A percentile compares a stretch with the other conserved stretches of the same genome.
Evolutionary conservation across 2,329 filamentous ascomycete genomes (phyloP).

Genomic region (Colletotrichum sp.): DNA sequence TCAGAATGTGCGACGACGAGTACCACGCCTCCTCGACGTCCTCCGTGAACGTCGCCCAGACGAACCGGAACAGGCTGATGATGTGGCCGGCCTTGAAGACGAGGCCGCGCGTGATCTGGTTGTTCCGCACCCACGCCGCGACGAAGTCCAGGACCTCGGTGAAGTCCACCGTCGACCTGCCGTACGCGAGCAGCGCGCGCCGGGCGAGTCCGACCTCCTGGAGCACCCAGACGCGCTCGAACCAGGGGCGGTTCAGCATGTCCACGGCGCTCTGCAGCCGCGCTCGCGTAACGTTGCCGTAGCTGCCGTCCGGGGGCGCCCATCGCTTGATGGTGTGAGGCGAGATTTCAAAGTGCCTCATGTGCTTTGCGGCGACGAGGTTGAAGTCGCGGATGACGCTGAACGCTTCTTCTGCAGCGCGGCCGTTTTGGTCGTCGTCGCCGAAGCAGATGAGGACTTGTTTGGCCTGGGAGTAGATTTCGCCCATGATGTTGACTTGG

Average conservation of each 20-base stretch:
- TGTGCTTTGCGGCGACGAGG: not conserved
- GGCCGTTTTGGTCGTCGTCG: not conserved
- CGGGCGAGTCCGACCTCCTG: not conserved
- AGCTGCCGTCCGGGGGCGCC: not conserved
- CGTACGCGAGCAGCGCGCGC: not conserved
- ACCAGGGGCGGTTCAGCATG: not conserved
- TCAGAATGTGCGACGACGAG: not conserved
- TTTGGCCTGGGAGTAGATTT: not conserved
- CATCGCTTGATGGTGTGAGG: not conserved
- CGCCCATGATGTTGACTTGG: not conserved
- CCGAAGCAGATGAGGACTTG: not conserved
- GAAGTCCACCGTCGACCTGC: not conserved
- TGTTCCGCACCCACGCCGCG: not conserved
- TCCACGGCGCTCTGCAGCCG: not conserved
- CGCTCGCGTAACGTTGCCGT: not conserved
- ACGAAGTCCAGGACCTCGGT: not conserved
- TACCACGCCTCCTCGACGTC: not conserved
- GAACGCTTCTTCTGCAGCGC: not conserved
- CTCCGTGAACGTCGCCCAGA: not conserved
- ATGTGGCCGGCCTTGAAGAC: not conserved
- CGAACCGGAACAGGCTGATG: not conserved
- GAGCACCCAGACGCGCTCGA: conserved; percentile 7
- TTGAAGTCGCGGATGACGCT: not conserved
- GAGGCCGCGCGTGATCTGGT: not conserved
- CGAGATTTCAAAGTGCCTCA: not conserved